Base-by-base conservation (phyloP, 371 early-diverging fungal genomes). In the Mortierella sp. region DNA sequence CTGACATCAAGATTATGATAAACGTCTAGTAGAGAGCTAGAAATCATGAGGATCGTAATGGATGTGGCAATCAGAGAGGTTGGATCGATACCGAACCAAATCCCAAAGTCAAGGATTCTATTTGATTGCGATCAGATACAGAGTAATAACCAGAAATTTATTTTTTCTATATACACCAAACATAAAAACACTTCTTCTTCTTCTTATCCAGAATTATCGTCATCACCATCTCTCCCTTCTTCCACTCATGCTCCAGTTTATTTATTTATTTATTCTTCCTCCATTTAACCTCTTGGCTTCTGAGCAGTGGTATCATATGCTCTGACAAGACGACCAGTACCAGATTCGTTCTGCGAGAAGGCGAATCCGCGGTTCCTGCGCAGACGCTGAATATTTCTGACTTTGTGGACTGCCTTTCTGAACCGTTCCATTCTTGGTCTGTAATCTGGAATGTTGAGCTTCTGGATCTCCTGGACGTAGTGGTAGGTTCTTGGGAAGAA, bases 371-470 rank as follows among this genome's bases (percentile, higher is more conserved):
- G 91, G 64, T 90, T 96, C 42, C 96, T 90, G 76, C 96, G 96
- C 31, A 96, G 85, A 31, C 98, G 90, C 81, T 99, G 98, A 64
- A 96, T 93, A 75, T 93, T 88, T 40, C 98, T 93, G 12, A 95
- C 97, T 86, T 97, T 98, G 87, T 96, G 94, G 15, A 98, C 97
- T 1, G 98, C 98, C 84, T 98, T 96, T 72, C 95, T 90, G 93
- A 98, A 98, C 63, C 96, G 87, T 80, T 98, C 97, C 96, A 96
- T 95, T 37, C 98, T 89, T 43, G 99, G 98, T 47, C 97, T 91
- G 81, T 96, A 96, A 76, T 98, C 99, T n/a, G 98, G 98, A 62
- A 98, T 95, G 85, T 98, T 97, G 91, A 92, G 96, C 85, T 98
- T 97, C 84, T 97, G 96, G 56, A 98, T 97, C 85, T 98, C 98